These are phyloP conservation scores for Ramalina intermedia DNA, from an alignment of 495 filamentous ascomycete genomes.

Conservation along the genomic window DNA sequence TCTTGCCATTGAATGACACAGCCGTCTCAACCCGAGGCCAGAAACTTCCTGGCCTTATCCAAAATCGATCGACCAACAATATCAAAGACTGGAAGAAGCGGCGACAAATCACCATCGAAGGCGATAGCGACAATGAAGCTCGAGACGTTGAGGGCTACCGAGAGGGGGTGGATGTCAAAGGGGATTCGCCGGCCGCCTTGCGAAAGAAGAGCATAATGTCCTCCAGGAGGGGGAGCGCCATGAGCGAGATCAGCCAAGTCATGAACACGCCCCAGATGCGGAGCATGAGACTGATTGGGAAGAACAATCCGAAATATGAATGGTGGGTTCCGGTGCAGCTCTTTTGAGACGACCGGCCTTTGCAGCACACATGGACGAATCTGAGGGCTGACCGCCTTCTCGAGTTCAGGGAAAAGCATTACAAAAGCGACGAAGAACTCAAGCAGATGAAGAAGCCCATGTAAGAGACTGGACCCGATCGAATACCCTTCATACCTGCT, in stretches of 20 bases:
- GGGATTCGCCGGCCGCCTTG: constrained; percentile 2
- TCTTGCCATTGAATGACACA: constrained; percentile 18
- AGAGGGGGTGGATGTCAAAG: neutral
- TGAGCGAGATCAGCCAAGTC: constrained; percentile 24
- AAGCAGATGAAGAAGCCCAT: constrained; percentile 48
- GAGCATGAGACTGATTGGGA: constrained; percentile 64
- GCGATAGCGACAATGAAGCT: constrained; percentile 9
- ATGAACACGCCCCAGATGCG: constrained; percentile 58
- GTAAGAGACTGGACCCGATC: constrained; percentile 19
- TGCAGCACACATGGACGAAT: no score
- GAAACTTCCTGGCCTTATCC: constrained; percentile 17
- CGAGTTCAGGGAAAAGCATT: constrained; percentile 42
- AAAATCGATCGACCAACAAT: constrained; percentile 14
- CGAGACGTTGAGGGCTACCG: constrained; percentile 9
- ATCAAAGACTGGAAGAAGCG: constrained; percentile 11
- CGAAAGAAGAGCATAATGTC: constrained; percentile 3
- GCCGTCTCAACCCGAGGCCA: constrained; percentile 19
- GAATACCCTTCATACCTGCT: neutral
- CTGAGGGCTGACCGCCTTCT: neutral
- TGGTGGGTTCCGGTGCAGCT: constrained; percentile 26
- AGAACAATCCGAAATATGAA: constrained; percentile 56
- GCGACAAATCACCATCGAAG: constrained; percentile 5
- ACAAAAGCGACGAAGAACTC: constrained; percentile 53
- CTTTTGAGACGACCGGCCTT: neutral
- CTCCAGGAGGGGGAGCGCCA: constrained; percentile 20